Conservation (phyloP, 1,139 yeast species). For the Yamadazyma sp. region DNA sequence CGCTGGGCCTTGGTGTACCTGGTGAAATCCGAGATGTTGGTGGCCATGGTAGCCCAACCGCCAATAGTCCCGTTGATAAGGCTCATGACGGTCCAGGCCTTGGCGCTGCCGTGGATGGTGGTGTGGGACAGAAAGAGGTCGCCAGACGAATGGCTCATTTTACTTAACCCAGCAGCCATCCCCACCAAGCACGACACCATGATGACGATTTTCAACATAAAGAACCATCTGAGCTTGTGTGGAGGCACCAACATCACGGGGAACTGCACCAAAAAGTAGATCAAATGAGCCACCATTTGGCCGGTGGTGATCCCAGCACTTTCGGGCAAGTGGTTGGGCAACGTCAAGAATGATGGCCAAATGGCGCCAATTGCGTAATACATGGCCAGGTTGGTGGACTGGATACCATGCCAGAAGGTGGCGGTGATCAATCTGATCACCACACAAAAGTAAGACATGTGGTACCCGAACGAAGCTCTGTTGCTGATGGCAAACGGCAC, state of each 20-base stretch:
- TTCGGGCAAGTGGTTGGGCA: conserved; percentile 28
- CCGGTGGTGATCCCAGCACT: conserved; percentile 13
- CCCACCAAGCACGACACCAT: conserved; percentile 16
- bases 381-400: conserved; percentile 28
- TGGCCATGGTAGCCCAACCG: conserved; percentile 18
- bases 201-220: conserved; percentile 14
- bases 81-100: conserved; percentile 12
- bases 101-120: conserved; percentile 10
- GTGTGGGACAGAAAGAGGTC: conserved; percentile 11
- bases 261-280: conserved; percentile 16
- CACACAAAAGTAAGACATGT: conserved; percentile 30
- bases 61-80: conserved; percentile 14
- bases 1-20: conserved; percentile 12
- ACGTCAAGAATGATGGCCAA: conserved; percentile 21
- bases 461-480: conserved; percentile 32
- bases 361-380: conserved; percentile 36
- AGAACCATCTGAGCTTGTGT: conserved; percentile 16
- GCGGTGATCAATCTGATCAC: conserved; percentile 33
- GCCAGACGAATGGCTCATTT: conserved; percentile 15
- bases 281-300: conserved; percentile 13
- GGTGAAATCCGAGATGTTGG: conserved; percentile 17
- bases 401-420: conserved; percentile 36
- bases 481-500: conserved; percentile 35
- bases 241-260: conserved; percentile 16
- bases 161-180: conserved; percentile 15